A percentile compares a stretch with the other conserved stretches of the same genome.
Conservation (phyloP, 1,284 basidiomycete species). For the Chalciporus piperatoides region DNA sequence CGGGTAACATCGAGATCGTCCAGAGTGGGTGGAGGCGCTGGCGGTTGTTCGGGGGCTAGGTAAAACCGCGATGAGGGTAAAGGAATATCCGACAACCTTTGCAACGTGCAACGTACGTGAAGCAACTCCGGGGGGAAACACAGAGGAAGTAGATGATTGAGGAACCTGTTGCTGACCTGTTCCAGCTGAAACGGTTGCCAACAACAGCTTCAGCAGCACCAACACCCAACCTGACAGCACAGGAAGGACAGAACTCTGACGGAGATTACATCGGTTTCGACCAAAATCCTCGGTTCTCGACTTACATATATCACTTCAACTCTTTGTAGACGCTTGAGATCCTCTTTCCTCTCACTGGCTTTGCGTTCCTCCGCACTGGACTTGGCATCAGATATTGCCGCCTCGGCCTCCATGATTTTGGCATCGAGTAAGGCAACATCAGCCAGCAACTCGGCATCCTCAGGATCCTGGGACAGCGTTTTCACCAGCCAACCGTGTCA, state of each 20-base stretch:
- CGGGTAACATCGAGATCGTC: constrained; percentile 94
- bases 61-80: constrained; percentile 5
- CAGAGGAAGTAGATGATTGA: constrained; percentile 58
- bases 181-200: constrained; percentile 85
- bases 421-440: constrained; percentile 70
- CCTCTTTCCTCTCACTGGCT: constrained; percentile 67
- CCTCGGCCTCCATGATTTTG: constrained; percentile 65
- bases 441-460: constrained; percentile 56
- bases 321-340: constrained; percentile 79
- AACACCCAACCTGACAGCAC: constrained; percentile 84
- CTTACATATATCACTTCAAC: constrained; percentile 91
- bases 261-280: constrained; percentile 4
- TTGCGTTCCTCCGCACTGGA: constrained; percentile 55
- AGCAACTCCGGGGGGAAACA: constrained; percentile 65
- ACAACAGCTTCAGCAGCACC: constrained; percentile 82
- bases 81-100: not conserved
- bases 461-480: constrained; percentile 45
- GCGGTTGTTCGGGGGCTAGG: constrained; percentile 59
- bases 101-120: constrained; percentile 55
- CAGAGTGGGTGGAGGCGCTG: constrained; percentile 72
- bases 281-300: not conserved
- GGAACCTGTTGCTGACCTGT: constrained; percentile 52
- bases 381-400: constrained; percentile 53
- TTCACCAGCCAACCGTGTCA: constrained; percentile 2
- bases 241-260: constrained; percentile 69